A percentile compares a stretch with the other conserved stretches of the same genome.
Conservation (phyloP, 2,329 filamentous ascomycete genomes). For the Talaromyces sp. region DNA sequence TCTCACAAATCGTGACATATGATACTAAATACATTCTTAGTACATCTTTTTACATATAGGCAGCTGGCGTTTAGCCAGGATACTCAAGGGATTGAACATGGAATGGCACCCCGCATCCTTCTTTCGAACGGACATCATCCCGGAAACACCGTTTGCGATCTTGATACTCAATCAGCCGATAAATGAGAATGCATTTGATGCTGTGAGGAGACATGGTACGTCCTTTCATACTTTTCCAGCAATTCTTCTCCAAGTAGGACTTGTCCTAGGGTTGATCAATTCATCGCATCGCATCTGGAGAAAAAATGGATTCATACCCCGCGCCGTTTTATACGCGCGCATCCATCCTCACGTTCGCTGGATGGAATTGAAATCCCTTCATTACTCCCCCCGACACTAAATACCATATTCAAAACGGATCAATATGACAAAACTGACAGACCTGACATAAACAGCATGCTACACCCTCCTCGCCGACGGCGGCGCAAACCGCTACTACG, state of each 20-base stretch:
- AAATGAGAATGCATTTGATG: constrained; percentile 41
- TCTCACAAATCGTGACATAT: not conserved
- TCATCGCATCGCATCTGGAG: not conserved
- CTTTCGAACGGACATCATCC: constrained; percentile 31
- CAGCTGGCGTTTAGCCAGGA: not conserved
- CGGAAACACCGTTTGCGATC: constrained; percentile 46
- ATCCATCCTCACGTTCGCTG: constrained; percentile 9
- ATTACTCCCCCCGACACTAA: not conserved
- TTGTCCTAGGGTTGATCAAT: not conserved
- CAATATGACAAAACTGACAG: not conserved
- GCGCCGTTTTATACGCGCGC: not conserved
- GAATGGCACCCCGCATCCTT: constrained; percentile 45
- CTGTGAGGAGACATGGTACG: constrained; percentile 40
- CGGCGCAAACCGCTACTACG: constrained; percentile 74
- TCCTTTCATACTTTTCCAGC: not conserved
- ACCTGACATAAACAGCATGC: constrained; percentile 48
- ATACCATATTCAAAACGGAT: not conserved
- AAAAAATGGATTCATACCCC: constrained; percentile 10
- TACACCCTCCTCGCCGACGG: constrained; percentile 83
- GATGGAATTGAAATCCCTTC: not conserved
- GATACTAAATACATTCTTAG: not conserved
- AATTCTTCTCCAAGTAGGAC: not conserved
- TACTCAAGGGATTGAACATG: constrained; percentile 20
- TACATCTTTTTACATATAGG: not conserved
- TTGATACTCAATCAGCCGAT: constrained; percentile 64